Base-by-base conservation (phyloP, 257 asterid genomes). In the Penstemon barbatus region DNA sequence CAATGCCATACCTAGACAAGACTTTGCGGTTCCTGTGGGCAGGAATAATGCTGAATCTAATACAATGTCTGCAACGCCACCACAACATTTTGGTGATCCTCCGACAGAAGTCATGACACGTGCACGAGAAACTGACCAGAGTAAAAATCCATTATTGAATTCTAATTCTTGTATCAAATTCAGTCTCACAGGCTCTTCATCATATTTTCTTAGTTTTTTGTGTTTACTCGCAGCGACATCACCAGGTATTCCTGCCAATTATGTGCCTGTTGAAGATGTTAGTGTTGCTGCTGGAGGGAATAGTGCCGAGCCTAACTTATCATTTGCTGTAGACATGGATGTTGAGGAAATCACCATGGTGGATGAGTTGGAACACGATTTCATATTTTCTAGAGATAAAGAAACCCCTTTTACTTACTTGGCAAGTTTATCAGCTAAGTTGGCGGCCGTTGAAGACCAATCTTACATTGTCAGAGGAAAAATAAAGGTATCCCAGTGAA, bases 331-430 rank as follows among this genome's bases (percentile, higher is more conserved):
- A 5, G 61, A 65, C 52, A 79, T 74, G 79, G 87, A 87, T 50
- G 71, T 66, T 55, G 89, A 87, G 49, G 96, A 88, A 45, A 55
- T 75, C 64, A 68, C 77, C 19, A 53, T 71, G 75, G 74, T 73
- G 71, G 85, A 90, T 69, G 86, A 77, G 45, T 55, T 77, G 76
- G 85, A 82, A 59, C 86, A 69, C 61, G 75, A 80, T 46, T 81
- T 62, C 66, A 64, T 88, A 44, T 83, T 75, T 73, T 72, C 78
- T 15, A 75, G 84, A 71, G 90, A 82, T 57, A 77, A 84, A 25
- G 90, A 87, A 77, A 64, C 64, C 48, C 99, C 99, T 60, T 94
- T 91, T 74, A 86, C 93, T 42, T 94, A 94, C 88, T 77, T 94
- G 87, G 95, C 96, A 57, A 87, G 86, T 75, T 68, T 94, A 77